phyloP scores from a whole-genome alignment of 2,329 filamentous ascomycete species.

The Hypoxylon sp. region DNA sequence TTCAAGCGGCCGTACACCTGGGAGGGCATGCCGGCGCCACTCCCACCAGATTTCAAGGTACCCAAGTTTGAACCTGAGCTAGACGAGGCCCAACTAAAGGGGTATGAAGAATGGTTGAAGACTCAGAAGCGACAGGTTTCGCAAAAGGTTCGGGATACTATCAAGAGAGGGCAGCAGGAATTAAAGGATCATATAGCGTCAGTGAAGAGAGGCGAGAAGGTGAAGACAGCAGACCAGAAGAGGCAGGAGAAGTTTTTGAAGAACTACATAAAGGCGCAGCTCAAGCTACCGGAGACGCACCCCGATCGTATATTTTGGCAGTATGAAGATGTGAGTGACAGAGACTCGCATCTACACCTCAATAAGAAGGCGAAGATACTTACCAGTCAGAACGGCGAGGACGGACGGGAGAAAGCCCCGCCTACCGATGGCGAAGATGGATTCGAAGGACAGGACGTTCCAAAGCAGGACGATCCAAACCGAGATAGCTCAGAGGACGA shows the following conservation, averaged over 20 bases:
- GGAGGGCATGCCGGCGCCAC: background rate
- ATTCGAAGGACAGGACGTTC: too few species aligned
- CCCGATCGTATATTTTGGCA: constrained; percentile 15
- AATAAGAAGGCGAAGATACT: background rate
- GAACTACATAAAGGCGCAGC: background rate
- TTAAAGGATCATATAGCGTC: background rate
- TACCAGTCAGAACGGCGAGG: background rate
- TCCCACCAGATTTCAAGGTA: constrained; percentile 4
- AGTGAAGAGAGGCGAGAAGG: background rate
- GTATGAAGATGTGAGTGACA: constrained; percentile 11
- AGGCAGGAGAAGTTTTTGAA: background rate
- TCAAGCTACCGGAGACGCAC: background rate
- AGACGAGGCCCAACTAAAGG: background rate
- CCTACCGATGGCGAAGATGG: too few species aligned
- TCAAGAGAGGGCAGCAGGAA: background rate
- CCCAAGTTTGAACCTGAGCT: background rate
- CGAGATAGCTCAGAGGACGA: too few species aligned
- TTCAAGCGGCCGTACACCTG: constrained; percentile 16
- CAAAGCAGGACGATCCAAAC: too few species aligned
- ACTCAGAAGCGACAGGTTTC: background rate
- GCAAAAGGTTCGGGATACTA: background rate
- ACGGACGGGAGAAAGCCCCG: background rate
- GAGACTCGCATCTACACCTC: constrained; percentile 11
- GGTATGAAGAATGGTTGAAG: background rate
- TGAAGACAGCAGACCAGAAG: background rate